Percentiles rank a stretch among this genome's conserved stretches.
phyloP scores from a whole-genome alignment of 306 rosid genomes.

The Betula pendula region DNA sequence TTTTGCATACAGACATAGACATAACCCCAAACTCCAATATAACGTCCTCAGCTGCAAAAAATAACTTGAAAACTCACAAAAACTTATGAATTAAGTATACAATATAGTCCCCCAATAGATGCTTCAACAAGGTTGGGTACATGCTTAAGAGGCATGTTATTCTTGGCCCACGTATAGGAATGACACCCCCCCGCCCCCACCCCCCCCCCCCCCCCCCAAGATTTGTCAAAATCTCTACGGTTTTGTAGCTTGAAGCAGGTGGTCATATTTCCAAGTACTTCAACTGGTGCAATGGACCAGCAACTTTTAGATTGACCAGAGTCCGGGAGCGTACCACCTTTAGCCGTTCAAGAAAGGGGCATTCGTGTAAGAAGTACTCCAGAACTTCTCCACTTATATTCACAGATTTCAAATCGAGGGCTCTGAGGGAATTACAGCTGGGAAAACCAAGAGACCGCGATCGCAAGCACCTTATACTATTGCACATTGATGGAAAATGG shows the following conservation, averaged over 20 bases:
- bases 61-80: slow-evolving; percentile 3
- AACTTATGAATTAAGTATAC: background rate
- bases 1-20: background rate
- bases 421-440: slow-evolving; percentile 1
- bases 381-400: slow-evolving; percentile 13
- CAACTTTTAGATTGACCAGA: slow-evolving; percentile 9
- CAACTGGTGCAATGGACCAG: slow-evolving; percentile 5
- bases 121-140: slow-evolving; percentile 9
- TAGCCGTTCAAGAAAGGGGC: slow-evolving; percentile 6
- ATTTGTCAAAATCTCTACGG: slow-evolving; percentile 15
- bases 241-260: background rate
- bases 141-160: background rate
- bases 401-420: background rate
- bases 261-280: slow-evolving; percentile 8
- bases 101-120: background rate
- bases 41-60: background rate
- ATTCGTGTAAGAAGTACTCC: slow-evolving; percentile 5
- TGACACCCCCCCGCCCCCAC: too few species aligned
- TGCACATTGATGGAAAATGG: background rate
- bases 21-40: background rate
- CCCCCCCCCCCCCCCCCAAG: too few species aligned
- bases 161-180: slow-evolving; percentile 3
- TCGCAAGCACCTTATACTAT: too few species aligned
- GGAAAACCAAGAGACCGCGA: background rate
- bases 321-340: background rate